Percentiles rank a stretch among this genome's conserved stretches.
Evolutionary conservation across 1,284 basidiomycete species (phyloP).

Genomic region (Ganoderma boninense): DNA sequence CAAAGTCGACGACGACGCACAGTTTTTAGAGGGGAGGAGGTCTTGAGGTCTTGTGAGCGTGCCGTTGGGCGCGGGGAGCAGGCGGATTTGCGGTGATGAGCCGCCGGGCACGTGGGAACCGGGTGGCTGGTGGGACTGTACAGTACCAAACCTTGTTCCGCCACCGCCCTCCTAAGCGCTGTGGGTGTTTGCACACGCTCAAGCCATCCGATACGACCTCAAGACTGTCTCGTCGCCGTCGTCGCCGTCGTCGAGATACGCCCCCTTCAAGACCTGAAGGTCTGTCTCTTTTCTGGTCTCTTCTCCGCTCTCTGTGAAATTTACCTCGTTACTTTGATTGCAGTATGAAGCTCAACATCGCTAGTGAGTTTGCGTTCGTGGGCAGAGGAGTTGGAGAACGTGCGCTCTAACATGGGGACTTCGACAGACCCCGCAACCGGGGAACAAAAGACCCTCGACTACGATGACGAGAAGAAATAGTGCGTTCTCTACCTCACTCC

Average conservation of each 20-base stretch:
- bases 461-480: slow-evolving; percentile 93
- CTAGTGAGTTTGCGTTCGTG: slow-evolving; percentile 68
- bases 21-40: slow-evolving; percentile 44
- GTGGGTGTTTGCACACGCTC: slow-evolving; percentile 38
- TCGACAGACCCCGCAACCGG: slow-evolving; percentile 89
- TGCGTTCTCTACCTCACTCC: slow-evolving; percentile 50
- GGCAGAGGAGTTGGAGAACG: slow-evolving; percentile 10
- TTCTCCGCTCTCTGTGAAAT: slow-evolving; percentile 20
- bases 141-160: slow-evolving; percentile 54
- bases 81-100: slow-evolving; percentile 27
- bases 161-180: slow-evolving; percentile 32
- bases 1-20: slow-evolving; percentile 38
- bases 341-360: slow-evolving; percentile 97
- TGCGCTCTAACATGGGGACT: slow-evolving; percentile 28
- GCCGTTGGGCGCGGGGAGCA: slow-evolving; percentile 43
- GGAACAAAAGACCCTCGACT: slow-evolving; percentile 95
- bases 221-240: slow-evolving; percentile 47
- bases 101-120: slow-evolving; percentile 46
- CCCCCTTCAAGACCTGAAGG: slow-evolving; percentile 40
- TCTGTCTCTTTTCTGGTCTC: slow-evolving; percentile 25
- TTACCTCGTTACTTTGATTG: slow-evolving; percentile 12
- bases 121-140: slow-evolving; percentile 50
- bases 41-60: slow-evolving; percentile 47
- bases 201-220: slow-evolving; percentile 44
- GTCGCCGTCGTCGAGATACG: slow-evolving; percentile 48